Evolutionary conservation across 1,284 basidiomycete species (phyloP).

Genomic region (Rhodotorula sp.): DNA sequence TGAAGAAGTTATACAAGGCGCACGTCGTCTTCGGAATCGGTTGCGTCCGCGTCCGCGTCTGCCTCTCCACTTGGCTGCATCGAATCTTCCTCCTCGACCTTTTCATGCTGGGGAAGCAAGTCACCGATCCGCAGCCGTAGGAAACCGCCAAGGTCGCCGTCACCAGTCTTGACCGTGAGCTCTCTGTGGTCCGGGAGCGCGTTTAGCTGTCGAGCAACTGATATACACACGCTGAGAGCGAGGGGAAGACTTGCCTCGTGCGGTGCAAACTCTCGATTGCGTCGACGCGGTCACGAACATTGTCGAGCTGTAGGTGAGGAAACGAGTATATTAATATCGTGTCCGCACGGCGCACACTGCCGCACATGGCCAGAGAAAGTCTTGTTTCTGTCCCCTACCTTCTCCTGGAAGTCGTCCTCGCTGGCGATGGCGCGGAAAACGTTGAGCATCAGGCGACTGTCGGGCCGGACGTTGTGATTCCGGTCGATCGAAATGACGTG

Average conservation of each 20-base stretch:
- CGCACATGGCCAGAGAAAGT: neutral
- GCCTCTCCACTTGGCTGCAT: neutral
- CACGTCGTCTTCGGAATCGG: no score
- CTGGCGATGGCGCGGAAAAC: slow-evolving; percentile 37
- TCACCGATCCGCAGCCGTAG: slow-evolving; percentile 30
- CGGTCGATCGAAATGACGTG: slow-evolving; percentile 37
- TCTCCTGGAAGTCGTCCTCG: slow-evolving; percentile 42
- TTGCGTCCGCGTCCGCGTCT: neutral
- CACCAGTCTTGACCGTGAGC: slow-evolving; percentile 41
- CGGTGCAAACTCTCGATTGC: slow-evolving; percentile 43
- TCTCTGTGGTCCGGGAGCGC: slow-evolving; percentile 15
- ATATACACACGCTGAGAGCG: neutral
- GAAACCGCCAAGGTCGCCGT: slow-evolving; percentile 38
- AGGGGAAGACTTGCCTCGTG: slow-evolving; percentile 21
- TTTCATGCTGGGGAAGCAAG: slow-evolving; percentile 24
- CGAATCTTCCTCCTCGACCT: slow-evolving; percentile 18
- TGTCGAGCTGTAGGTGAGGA: slow-evolving; percentile 24
- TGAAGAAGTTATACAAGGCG: no score
- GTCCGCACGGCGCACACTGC: no score
- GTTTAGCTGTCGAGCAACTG: no score
- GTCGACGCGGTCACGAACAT: slow-evolving; percentile 41
- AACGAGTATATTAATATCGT: neutral
- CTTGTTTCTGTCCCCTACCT: slow-evolving; percentile 9
- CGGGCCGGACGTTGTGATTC: slow-evolving; percentile 40
- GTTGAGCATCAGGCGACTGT: slow-evolving; percentile 41